Evolutionary conservation across 2,329 filamentous ascomycete genomes (phyloP).

Genomic region (Sporothrix curviconia): DNA sequence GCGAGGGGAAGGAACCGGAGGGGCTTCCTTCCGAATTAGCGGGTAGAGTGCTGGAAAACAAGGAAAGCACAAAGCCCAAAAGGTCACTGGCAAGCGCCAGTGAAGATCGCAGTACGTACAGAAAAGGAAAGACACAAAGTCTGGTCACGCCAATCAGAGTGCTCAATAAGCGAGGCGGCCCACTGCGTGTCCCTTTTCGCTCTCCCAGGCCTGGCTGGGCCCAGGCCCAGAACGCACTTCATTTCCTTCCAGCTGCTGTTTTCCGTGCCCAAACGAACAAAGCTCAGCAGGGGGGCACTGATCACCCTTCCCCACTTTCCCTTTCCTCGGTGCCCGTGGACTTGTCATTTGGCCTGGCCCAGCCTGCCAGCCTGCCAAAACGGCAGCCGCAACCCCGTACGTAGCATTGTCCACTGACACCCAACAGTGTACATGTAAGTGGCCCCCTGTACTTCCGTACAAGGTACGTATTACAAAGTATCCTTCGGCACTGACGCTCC

Average conservation of each 20-base stretch:
- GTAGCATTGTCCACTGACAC: too few relatives aligned
- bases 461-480: too few relatives aligned
- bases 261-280: too few relatives aligned
- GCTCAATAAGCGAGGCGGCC: not conserved
- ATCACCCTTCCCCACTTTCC: constrained; percentile 1
- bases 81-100: not conserved
- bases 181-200: too few relatives aligned
- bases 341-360: constrained; percentile 7
- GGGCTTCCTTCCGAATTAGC: not conserved
- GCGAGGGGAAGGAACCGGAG: not conserved
- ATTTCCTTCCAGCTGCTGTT: not conserved
- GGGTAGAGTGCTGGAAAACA: not conserved
- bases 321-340: not conserved
- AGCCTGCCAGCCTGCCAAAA: not conserved
- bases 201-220: too few relatives aligned
- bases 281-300: too few relatives aligned
- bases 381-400: too few relatives aligned
- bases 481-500: too few relatives aligned
- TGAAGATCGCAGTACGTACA: not conserved
- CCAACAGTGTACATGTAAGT: too few relatives aligned
- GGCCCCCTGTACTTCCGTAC: too few relatives aligned
- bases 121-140: not conserved
- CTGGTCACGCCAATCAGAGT: not conserved
- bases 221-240: not conserved
- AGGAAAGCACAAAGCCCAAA: not conserved